Base-by-base conservation (phyloP, 169 alveolate genomes). In the Eimeria nieschulzi region DNA sequence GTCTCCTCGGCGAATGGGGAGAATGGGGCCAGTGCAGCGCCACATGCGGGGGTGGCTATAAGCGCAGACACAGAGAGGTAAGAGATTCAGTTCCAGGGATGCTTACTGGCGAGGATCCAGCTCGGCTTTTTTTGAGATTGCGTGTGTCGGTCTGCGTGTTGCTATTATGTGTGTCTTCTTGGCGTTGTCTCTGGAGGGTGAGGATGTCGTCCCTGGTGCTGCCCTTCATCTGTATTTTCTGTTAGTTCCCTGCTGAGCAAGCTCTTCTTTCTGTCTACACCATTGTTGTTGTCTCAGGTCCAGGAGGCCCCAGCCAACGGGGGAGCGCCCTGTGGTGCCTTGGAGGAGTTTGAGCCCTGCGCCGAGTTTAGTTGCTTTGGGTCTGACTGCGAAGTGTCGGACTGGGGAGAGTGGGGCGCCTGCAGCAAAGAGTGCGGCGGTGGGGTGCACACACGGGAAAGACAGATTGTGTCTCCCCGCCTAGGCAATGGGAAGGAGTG, bases 21-120 rank as follows among this genome's bases (percentile, higher is more conserved):
- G 95, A 91, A 23, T 94, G 96, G 96, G 87, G 93, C 53, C 66
- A 25, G 25, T 94, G 96, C 91, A 91, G 95, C 39, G 95, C 94
- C 55, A 83, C 94, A 5, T 94, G 96, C 68, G 96, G 95, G 13
- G 94, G 95, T 66, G 96, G 96, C 80, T 83, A 83, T 66, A 83
- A 23, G 55, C 80, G 66, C 68, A 80, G 91, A 53, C 66, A 23
- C 55, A 63, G 91, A 83, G 91, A 63, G 91, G 80, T 63, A 66
- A 26, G 76, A 26, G 1, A 25, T 23, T 17, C 9, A 33, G 46
- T 33, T 33, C 6, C 46, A 33, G 46, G 46, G 46, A 33, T 13
- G 64, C 51, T 39, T 21, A 12, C 59, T 19, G 59, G 55, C 15
- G 25, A 7, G 39, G n/a, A 25, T 73, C 19, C 63, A 5, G 61